Evolutionary conservation across 108 stramenopile genomes (phyloP).

Genomic region (Nannochloropsis oceanica): DNA sequence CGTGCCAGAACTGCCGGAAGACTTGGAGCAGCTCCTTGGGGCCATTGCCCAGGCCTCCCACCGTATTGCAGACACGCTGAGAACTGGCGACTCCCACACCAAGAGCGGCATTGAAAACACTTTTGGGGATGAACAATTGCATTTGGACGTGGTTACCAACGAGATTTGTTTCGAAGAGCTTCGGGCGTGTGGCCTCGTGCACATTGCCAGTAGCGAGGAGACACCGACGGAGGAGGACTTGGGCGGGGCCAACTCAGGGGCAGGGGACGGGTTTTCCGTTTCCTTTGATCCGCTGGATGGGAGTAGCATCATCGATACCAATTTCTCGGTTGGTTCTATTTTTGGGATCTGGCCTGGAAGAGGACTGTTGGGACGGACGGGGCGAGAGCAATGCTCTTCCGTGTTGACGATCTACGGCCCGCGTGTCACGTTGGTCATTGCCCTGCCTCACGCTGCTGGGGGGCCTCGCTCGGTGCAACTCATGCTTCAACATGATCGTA

Average conservation of each 20-base stretch:
- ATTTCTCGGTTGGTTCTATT: slow-evolving; percentile 40
- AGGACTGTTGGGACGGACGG: slow-evolving; percentile 35
- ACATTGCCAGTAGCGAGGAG: slow-evolving; percentile 18
- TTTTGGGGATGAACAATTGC: slow-evolving; percentile 64
- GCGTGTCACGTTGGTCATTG: slow-evolving; percentile 31
- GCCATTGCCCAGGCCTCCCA: not conserved
- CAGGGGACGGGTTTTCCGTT: slow-evolving; percentile 35
- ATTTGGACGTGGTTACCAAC: slow-evolving; percentile 61
- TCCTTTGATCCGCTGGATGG: slow-evolving; percentile 44
- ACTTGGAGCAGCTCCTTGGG: not conserved
- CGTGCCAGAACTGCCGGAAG: not conserved
- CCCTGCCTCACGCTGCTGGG: not conserved
- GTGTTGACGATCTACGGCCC: slow-evolving; percentile 36
- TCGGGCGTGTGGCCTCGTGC: slow-evolving; percentile 14
- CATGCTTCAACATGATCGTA: slow-evolving; percentile 43
- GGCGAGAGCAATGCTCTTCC: slow-evolving; percentile 54
- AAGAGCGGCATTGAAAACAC: slow-evolving; percentile 52
- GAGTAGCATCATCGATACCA: slow-evolving; percentile 41
- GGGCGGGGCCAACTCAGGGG: slow-evolving; percentile 12
- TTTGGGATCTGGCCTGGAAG: slow-evolving; percentile 37
- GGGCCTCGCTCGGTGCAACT: not conserved
- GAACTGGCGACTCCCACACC: slow-evolving; percentile 4
- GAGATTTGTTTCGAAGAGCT: slow-evolving; percentile 41
- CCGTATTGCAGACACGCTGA: not conserved
- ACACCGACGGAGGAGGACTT: slow-evolving; percentile 20